Evolutionary conservation across 169 alveolate species (phyloP), one percentile per base, ranked within the genome.

Genomic region (Cryptosporidium tyzzeri): DNA sequence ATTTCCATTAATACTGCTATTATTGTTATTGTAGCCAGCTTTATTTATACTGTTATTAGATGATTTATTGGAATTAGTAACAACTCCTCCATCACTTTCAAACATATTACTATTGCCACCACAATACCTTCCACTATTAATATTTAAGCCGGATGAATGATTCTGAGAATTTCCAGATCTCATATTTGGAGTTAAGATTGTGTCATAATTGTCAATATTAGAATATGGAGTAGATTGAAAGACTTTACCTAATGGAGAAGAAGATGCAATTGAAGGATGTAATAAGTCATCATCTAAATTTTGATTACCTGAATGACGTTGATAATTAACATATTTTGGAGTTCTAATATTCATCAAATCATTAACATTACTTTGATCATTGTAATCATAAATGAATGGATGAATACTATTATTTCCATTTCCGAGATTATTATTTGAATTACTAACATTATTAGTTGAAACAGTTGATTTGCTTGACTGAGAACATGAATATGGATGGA

Each of bases 231-330:
- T 74, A 26, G 86, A 74, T 29, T 74, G 86, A 26, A 74, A 74
- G 4, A 74, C 71, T 61, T 48, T 74, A 18, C 86, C 86, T 44
- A 74, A 61, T 1, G 86, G 86, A 39, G 86, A 74, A 29, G 86
- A 74, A 55, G 86, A 55, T 31, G 86, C 86, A 23, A 74, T 74
- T 58, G 86, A 74, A 14, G 86, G 86, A 37, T 74, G 86, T 18
- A 74, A 58, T n/a, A 59, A 37, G 35, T 74, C 86, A 71, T 71
- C 85, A 51, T 74, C 86, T 59, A 58, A 16, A 35, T 58, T 53
- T 23, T 74, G 70, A 41, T 61, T 74, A 14, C 45, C 71, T 21
- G 73, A 35, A 35, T 74, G 86, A 18, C 86, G 86, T 44, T 74
- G 86, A 16, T 74, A 74, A 35, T 31, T 58, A 74, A 74, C 86